Percentiles rank a stretch among this genome's conserved stretches.
phyloP scores from a whole-genome alignment of 2,329 filamentous ascomycete species.

The Biscogniauxia mediterranea region DNA sequence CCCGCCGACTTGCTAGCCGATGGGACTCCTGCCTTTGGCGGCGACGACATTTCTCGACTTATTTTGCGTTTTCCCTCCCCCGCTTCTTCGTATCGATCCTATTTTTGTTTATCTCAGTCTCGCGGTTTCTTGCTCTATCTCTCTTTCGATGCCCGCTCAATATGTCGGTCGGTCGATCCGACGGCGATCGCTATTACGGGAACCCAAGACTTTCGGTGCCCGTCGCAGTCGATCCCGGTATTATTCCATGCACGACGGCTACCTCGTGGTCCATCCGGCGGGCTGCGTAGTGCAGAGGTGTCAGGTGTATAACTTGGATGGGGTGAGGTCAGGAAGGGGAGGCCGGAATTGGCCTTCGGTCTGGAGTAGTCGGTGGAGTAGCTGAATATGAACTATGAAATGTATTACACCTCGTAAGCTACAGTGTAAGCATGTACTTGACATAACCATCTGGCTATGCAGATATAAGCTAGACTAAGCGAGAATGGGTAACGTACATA shows the following conservation, averaged over 20 bases:
- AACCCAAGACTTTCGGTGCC: background rate
- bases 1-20: background rate
- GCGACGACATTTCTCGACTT: background rate
- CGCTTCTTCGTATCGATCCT: no score
- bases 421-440: background rate
- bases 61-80: no score
- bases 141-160: background rate
- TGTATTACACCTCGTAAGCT: background rate
- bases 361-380: background rate
- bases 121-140: background rate
- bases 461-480: no score
- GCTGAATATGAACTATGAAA: background rate
- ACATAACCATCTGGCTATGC: background rate
- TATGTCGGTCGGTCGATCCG: background rate
- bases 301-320: background rate
- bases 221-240: background rate
- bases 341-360: background rate
- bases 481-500: no score
- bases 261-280: background rate
- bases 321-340: background rate
- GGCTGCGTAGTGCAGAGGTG: no score
- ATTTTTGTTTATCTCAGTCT: background rate
- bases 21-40: background rate
- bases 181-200: background rate
- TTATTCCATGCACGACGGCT: background rate